Percentiles rank a stretch among this genome's conserved stretches.
These are phyloP conservation scores for Baorangia bicolor DNA, from an alignment of 768 basidiomycete genomes.

Conservation along the genomic window DNA sequence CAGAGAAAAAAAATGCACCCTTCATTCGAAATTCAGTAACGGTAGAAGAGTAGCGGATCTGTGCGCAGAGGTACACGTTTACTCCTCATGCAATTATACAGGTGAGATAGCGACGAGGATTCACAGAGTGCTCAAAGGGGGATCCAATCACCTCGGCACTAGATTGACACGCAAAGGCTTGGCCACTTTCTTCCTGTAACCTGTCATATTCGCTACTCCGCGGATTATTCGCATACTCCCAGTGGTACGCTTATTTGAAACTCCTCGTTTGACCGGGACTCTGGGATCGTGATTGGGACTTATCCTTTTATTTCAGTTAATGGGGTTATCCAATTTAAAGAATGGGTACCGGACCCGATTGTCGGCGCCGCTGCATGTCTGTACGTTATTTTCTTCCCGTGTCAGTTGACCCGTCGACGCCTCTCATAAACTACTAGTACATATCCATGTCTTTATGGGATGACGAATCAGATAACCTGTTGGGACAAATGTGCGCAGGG, in stretches of 20 bases:
- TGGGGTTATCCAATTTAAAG: not conserved
- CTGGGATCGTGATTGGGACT: not conserved
- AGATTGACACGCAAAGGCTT: slow-evolving; percentile 1
- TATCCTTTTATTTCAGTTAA: not conserved
- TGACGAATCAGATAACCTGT: slow-evolving; percentile 10
- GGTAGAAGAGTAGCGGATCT: not conserved
- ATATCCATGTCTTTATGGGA: not conserved
- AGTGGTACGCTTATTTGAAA: not conserved
- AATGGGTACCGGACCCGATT: slow-evolving; percentile 6
- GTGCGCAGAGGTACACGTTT: not conserved
- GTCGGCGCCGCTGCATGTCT: slow-evolving; percentile 5
- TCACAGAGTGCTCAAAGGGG: not conserved
- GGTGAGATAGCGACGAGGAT: not conserved
- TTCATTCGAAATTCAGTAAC: not conserved
- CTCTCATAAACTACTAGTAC: not conserved
- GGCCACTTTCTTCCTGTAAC: slow-evolving; percentile 1
- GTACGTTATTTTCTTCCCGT: not conserved
- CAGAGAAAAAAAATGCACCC: too few species aligned
- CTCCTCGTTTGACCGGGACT: not conserved
- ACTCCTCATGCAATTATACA: not conserved
- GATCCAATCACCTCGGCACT: not conserved
- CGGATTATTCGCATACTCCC: not conserved
- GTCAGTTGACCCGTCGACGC: slow-evolving; percentile 1
- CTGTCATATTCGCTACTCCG: not conserved
- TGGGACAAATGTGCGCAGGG: slow-evolving; percentile 7